Evolutionary conservation across 768 basidiomycete species (phyloP).

Genomic region (Agaricus blazei): DNA sequence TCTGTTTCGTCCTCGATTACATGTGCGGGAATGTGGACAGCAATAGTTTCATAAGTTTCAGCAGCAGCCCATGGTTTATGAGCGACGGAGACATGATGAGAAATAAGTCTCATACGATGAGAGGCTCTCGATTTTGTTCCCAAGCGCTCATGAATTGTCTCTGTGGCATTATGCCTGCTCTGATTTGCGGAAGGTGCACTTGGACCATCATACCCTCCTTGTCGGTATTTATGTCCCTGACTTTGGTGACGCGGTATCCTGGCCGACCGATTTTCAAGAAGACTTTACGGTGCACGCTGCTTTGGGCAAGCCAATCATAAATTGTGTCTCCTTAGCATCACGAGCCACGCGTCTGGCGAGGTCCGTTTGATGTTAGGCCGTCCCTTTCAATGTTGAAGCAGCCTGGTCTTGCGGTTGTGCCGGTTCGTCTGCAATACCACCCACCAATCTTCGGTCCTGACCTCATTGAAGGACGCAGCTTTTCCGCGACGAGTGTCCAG

Average conservation of each 20-base stretch:
- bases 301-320: slow-evolving; percentile 86
- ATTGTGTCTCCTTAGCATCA: slow-evolving; percentile 89
- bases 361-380: slow-evolving; percentile 84
- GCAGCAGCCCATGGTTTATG: slow-evolving; percentile 76
- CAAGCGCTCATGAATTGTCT: slow-evolving; percentile 96
- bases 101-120: slow-evolving; percentile 65
- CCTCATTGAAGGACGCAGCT: neutral
- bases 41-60: slow-evolving; percentile 99
- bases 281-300: slow-evolving; percentile 81
- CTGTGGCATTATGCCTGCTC: slow-evolving; percentile 75
- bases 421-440: no score
- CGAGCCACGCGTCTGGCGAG: slow-evolving; percentile 95
- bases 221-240: slow-evolving; percentile 83
- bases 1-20: slow-evolving; percentile 95
- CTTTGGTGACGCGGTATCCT: slow-evolving; percentile 95
- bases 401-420: no score
- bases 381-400: no score
- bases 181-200: slow-evolving; percentile 93
- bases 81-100: slow-evolving; percentile 10
- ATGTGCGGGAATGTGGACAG: slow-evolving; percentile 96
- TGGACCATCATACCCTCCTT: slow-evolving; percentile 98
- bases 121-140: slow-evolving; percentile 93
- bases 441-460: neutral
- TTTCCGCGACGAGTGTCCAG: neutral
- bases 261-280: slow-evolving; percentile 98